Conservation (phyloP, 2,329 filamentous ascomycete genomes). For the Colletotrichum sp. region DNA sequence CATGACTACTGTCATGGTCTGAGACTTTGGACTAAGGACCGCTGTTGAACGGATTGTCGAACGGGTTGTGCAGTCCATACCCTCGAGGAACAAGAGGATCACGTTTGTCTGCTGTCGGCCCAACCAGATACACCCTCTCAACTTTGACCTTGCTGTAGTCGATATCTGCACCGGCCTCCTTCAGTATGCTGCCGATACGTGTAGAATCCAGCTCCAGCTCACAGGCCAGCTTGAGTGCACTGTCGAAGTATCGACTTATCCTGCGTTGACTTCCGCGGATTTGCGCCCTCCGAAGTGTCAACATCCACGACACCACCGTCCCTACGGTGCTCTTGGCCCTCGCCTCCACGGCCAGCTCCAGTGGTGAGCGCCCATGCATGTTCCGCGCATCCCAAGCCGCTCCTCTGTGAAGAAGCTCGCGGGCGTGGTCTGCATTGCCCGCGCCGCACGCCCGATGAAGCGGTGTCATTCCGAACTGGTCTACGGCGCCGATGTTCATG, state of each 20-base stretch:
- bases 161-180: background rate
- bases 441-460: background rate
- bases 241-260: background rate
- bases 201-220: background rate
- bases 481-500: background rate
- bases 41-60: background rate
- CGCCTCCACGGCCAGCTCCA: background rate
- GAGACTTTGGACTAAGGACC: background rate
- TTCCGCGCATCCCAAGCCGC: background rate
- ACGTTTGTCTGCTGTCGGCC: background rate
- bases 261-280: rapidly evolving
- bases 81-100: background rate
- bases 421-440: rapidly evolving
- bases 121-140: background rate
- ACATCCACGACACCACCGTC: background rate
- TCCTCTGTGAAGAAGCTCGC: background rate
- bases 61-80: rapidly evolving
- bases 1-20: background rate
- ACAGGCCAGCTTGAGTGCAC: background rate
- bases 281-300: background rate
- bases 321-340: background rate
- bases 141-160: background rate
- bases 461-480: rapidly evolving
- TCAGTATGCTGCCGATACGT: background rate
- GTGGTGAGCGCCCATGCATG: background rate